phyloP scores from a whole-genome alignment of 768 basidiomycete genomes.

The Rhizopogon rudus region DNA sequence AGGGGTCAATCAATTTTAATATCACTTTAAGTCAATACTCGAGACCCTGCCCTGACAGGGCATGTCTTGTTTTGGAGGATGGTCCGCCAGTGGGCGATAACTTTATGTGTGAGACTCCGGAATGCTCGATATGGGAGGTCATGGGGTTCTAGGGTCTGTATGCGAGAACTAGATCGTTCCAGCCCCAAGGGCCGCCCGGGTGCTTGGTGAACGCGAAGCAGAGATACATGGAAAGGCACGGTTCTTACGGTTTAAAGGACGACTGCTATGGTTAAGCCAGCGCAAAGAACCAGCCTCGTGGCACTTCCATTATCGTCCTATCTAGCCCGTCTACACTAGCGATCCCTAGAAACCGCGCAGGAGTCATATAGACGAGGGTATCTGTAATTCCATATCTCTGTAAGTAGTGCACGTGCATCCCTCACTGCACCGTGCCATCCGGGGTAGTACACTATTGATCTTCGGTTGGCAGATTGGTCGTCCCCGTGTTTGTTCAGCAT shows the following conservation, averaged over 20 bases:
- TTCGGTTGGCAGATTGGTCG: too few species aligned
- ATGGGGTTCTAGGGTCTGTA: background rate
- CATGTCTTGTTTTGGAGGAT: background rate
- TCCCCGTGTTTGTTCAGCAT: too few species aligned
- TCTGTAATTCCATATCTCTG: background rate
- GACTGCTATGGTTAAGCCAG: constrained; percentile 1
- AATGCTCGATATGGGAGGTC: background rate
- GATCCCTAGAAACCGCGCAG: background rate
- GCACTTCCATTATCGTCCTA: background rate
- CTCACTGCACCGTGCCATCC: too few species aligned
- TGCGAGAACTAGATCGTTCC: background rate
- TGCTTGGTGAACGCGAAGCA: background rate
- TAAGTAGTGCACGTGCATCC: background rate
- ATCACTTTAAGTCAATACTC: background rate
- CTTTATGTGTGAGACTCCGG: background rate
- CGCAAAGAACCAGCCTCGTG: background rate
- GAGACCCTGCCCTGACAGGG: background rate
- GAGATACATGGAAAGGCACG: background rate
- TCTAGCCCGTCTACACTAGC: background rate
- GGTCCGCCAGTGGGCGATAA: constrained; percentile 1
- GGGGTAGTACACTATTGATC: too few species aligned
- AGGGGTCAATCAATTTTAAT: constrained; percentile 1
- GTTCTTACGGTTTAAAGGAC: background rate
- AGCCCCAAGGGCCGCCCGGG: background rate
- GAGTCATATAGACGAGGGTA: background rate